These are phyloP conservation scores for Russula sp. DNA, from an alignment of 768 basidiomycete genomes.

Conservation along the genomic window DNA sequence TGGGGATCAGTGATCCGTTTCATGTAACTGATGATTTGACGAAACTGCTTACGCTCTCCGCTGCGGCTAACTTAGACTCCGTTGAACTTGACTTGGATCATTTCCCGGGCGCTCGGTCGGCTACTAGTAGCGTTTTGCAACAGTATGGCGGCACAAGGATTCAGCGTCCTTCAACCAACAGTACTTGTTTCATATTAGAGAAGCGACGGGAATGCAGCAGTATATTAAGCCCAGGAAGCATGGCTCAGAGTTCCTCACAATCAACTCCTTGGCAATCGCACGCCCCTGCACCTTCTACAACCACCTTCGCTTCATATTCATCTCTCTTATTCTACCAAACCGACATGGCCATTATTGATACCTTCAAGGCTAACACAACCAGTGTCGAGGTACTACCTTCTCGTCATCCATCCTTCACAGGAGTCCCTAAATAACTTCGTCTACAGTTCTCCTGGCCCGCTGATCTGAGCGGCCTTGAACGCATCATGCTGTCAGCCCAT, in stretches of 20 bases:
- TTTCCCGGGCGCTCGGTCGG: too few species aligned
- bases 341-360: slow-evolving; percentile 30
- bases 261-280: not conserved
- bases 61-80: not conserved
- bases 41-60: not conserved
- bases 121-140: not conserved
- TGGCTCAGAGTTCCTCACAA: not conserved
- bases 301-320: not conserved
- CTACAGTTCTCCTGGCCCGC: slow-evolving; percentile 42
- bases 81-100: not conserved
- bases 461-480: slow-evolving; percentile 55
- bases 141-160: not conserved
- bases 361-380: slow-evolving; percentile 30
- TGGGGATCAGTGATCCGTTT: not conserved
- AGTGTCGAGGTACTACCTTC: slow-evolving; percentile 27
- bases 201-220: not conserved
- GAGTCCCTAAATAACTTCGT: not conserved
- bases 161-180: not conserved
- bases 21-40: slow-evolving; percentile 1
- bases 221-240: slow-evolving; percentile 14
- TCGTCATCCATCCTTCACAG: not conserved
- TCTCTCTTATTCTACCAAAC: not conserved
- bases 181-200: not conserved
- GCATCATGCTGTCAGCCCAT: slow-evolving; percentile 64
- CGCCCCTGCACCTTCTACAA: not conserved